Percentiles rank a stretch among this genome's conserved stretches.
phyloP scores from a whole-genome alignment of 345 rosid genomes.

The Gossypium sturtianum region DNA sequence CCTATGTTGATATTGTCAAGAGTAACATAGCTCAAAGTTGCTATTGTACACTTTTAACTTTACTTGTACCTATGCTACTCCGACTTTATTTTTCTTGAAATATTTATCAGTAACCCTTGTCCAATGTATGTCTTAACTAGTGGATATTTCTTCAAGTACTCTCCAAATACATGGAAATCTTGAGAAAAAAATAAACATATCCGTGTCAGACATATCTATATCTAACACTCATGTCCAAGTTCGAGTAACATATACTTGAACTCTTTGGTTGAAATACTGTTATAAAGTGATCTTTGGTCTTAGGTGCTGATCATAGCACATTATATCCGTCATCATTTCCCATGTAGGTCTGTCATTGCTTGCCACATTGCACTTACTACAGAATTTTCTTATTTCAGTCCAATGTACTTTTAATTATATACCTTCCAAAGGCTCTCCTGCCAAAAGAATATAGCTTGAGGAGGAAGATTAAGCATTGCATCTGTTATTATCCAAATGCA shows the following conservation, averaged over 20 bases:
- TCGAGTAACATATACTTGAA: not conserved
- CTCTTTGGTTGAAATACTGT: not conserved
- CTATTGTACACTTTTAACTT: not conserved
- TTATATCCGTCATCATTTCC: not conserved
- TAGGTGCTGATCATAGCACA: not conserved
- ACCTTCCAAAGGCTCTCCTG: not conserved
- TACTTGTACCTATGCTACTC: not conserved
- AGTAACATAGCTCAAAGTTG: not conserved
- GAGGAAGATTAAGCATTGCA: conserved; percentile 4
- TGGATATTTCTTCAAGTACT: not conserved
- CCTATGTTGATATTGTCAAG: not conserved
- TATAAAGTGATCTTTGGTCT: not conserved
- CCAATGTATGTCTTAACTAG: not conserved
- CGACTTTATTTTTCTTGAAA: not conserved
- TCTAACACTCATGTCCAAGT: not conserved
- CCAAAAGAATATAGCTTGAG: not conserved
- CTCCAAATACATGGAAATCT: not conserved
- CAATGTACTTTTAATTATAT: not conserved
- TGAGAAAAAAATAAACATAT: not conserved
- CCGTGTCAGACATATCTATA: not conserved
- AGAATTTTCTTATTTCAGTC: not conserved
- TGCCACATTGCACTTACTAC: not conserved
- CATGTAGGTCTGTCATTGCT: not conserved
- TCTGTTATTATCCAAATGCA: not conserved
- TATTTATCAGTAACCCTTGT: not conserved